Conservation (phyloP, 192 early-diverging fungal species). For the Podila epigama region DNA sequence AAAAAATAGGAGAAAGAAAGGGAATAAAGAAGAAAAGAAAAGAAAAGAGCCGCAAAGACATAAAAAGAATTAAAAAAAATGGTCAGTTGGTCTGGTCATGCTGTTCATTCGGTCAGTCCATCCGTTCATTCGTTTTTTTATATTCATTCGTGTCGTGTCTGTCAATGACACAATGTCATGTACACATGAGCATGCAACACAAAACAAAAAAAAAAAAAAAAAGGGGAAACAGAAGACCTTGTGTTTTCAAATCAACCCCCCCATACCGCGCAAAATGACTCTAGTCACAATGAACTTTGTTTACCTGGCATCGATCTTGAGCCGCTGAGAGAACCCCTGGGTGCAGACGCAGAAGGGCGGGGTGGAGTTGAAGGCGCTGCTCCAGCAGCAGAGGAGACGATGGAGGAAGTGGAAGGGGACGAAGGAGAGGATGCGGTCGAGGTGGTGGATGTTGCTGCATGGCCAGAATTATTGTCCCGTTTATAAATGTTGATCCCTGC, state of each 20-base stretch:
- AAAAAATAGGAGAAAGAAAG: neutral
- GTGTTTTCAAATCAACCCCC: no score
- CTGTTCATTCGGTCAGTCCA: neutral
- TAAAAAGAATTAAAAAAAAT: neutral
- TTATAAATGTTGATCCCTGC: neutral
- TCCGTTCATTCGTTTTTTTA: no score
- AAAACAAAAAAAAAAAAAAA: neutral
- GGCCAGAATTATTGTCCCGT: neutral
- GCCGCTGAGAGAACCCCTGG: neutral
- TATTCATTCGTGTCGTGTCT: no score
- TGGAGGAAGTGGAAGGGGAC: no score
- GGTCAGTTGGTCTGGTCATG: constrained; percentile 2
- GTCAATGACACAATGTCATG: no score
- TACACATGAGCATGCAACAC: no score
- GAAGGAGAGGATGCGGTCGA: constrained; percentile 2
- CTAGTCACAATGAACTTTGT: no score
- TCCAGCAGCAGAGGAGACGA: neutral
- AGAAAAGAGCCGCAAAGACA: neutral
- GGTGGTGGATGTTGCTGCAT: neutral
- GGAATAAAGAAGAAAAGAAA: neutral
- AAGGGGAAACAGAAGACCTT: constrained; percentile 3
- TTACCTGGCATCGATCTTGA: neutral
- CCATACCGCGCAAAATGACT: no score
- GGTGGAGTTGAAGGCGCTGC: neutral
- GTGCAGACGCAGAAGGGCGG: neutral